Evolutionary conservation across 2,329 filamentous ascomycete species (phyloP), one percentile per base, ranked within the genome.

Genomic region (Dryadomyces quercus-mongolicae): DNA sequence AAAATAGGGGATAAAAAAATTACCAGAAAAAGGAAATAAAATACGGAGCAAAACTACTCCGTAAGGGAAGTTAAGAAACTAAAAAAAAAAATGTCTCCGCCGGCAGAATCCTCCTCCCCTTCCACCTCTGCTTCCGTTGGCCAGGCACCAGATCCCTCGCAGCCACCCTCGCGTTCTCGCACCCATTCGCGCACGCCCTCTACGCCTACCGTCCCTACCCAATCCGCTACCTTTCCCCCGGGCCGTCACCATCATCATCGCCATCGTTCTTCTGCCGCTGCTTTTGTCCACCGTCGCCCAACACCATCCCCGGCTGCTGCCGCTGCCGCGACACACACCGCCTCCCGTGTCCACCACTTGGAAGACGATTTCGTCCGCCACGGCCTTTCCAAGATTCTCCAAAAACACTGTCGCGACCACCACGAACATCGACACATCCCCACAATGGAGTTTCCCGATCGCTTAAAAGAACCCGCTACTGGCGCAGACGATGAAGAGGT

Each of bases 401-500:
- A 70, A 38, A 76, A 73, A 64, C 73, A 67, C 56, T 68, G 68
- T 45, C 69, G 64, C 38, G 68, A 68, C 58, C 68, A 70, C 38
- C 62, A 65, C 16, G 65, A 68, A 48, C 67, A 20, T 15, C 65
- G 68, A 15, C 48, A 31, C 46, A 20, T 62, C 3, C 66, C 70
- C 2, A 70, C 69, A 13, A 71, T 75, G 68, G 72, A 78, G 55
- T 70, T 81, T 6, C 78, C 78, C 13, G 77, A 80, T 22, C 73
- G 72, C 18, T 66, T 82, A 42, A 73, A 71, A 62, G 71, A 44
- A n/a, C 42, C 16, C 10, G 18, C 36, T 22, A 12, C 18, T 25
- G 36, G 77, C 56, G 70, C 70, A n/a, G 70, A 70, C 18, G 57
- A 77, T 46, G 75, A 77, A 48, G 73, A 79, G 60, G 73, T 77